Base-by-base conservation (phyloP, 306 rosid species). In the Sphenostylis stenocarpa region DNA sequence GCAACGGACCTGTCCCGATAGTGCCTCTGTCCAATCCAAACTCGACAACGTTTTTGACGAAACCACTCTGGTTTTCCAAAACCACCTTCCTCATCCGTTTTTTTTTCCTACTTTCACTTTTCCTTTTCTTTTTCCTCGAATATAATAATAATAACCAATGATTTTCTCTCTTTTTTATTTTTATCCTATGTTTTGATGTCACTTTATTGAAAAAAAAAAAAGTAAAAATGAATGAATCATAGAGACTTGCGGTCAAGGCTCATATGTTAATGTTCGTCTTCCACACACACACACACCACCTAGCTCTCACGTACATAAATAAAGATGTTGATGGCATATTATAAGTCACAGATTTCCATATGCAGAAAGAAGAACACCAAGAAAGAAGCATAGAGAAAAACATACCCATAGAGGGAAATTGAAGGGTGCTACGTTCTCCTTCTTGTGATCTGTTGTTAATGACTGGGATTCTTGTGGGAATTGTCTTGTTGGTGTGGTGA, bases 31-130 rank as follows among this genome's bases (percentile, higher is more conserved):
- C 86, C 83, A 82, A 82, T 82, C 73, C 52, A 1, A 48, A 19
- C 28, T 82, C 86, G 83, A 82, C 86, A 82, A 67, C 86, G 78
- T 20, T 7, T 43, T 65, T 19, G 26, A 48, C 52, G 23, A 82
- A 72, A 71, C 76, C 75, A 56, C 72, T 1, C 58, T 24, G 79
- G 57, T 77, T 72, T 77, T 38, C 0, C 44, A 64, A 73, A 55
- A 52, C 71, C 74, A 38, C 74, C 49, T 16, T 72, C 15, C 6
- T 20, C 1, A 4, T 19, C 51, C 13, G 1, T 26, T 44, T 72
- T 44, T 72, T 65, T 15, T 63, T 52, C 26, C 29, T n/a, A 14
- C 67, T 48, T 60, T 70, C 4, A 8, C 79, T 64, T 52, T 53
- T 31, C 7, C n/a, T 5, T 64, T 64, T 29, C 29, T 12, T 38